These are phyloP conservation scores for Berberis vulgaris DNA, from an alignment of 164 flowering plant genomes.

Conservation along the genomic window DNA sequence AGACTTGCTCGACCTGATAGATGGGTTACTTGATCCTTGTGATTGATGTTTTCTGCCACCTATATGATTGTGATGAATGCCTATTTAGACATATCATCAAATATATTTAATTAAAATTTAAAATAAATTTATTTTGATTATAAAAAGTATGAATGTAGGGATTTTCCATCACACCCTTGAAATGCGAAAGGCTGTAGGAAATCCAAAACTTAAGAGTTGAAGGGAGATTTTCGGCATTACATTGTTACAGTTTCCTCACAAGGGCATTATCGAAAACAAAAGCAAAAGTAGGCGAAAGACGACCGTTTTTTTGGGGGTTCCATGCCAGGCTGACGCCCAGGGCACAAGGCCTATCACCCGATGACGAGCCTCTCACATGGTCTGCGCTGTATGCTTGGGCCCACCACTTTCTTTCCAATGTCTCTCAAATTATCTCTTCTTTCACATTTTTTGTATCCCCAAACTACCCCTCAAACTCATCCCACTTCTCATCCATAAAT, in stretches of 20 bases:
- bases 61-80: too few species aligned
- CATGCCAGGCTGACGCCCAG: conserved; percentile 17
- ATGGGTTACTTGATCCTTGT: too few species aligned
- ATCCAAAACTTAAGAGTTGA: background rate
- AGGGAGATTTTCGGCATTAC: background rate
- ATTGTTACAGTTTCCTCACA: background rate
- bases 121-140: too few species aligned
- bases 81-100: too few species aligned
- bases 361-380: conserved; percentile 26
- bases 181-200: too few species aligned
- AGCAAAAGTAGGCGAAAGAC: background rate
- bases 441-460: background rate
- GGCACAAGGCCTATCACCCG: background rate
- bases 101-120: too few species aligned
- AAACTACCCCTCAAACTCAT: background rate
- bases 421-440: background rate
- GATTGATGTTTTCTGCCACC: too few species aligned
- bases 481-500: conserved; percentile 16
- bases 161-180: too few species aligned
- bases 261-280: background rate
- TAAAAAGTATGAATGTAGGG: too few species aligned
- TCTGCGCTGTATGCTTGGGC: conserved; percentile 12
- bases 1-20: too few species aligned
- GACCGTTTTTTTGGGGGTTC: conserved; percentile 1
- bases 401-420: background rate